Evolutionary conservation across 2,329 filamentous ascomycete species (phyloP).

Genomic region (Penicillium thymicola): DNA sequence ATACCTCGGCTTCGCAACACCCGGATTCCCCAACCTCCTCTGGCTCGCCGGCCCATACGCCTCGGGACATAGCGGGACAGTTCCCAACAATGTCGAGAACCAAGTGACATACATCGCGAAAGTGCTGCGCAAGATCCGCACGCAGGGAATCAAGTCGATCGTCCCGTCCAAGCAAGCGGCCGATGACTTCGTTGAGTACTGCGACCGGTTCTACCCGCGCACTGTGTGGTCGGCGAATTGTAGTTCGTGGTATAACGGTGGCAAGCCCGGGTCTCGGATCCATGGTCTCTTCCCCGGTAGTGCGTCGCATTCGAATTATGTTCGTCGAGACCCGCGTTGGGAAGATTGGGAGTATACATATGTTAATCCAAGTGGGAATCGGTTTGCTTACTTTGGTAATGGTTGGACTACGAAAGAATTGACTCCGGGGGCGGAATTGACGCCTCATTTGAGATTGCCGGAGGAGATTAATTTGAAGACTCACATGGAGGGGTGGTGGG

Average conservation of each 20-base stretch:
- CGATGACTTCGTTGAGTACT: conserved; percentile 52
- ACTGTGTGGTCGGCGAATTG: conserved; percentile 54
- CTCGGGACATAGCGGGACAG: conserved; percentile 60
- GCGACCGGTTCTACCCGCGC: conserved; percentile 50
- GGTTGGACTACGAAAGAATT: conserved; percentile 62
- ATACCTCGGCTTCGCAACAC: conserved; percentile 62
- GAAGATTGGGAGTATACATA: conserved; percentile 58
- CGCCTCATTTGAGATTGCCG: conserved; percentile 58
- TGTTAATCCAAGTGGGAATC: conserved; percentile 43
- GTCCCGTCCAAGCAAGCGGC: conserved; percentile 56
- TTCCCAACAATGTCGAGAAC: conserved; percentile 65
- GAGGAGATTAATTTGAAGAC: conserved; percentile 58
- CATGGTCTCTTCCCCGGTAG: conserved; percentile 70
- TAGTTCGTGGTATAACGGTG: conserved; percentile 70
- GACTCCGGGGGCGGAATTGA: conserved; percentile 57
- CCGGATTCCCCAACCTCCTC: conserved; percentile 65
- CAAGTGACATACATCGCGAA: conserved; percentile 65
- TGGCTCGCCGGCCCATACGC: conserved; percentile 62
- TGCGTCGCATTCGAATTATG: conserved; percentile 59
- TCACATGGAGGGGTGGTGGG: conserved; percentile 68
- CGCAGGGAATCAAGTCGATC: conserved; percentile 64
- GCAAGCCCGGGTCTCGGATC: conserved; percentile 59
- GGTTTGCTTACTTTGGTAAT: conserved; percentile 61
- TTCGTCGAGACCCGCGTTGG: conserved; percentile 56
- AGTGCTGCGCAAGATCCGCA: conserved; percentile 62